Base-by-base conservation (phyloP, 2,329 filamentous ascomycete genomes). In the Xylariaceae sp. region DNA sequence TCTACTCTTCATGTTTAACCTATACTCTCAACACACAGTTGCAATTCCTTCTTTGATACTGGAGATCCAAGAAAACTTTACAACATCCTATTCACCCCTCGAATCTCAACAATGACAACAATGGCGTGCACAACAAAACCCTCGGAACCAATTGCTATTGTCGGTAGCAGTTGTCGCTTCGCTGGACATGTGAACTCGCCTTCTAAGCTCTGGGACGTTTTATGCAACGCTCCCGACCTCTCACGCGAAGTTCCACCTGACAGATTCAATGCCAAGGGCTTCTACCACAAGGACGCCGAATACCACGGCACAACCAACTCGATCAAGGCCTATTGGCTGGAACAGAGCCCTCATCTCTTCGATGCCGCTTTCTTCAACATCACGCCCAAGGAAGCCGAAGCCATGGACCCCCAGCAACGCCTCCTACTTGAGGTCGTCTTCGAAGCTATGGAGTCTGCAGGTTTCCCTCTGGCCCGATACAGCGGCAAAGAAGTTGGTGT, bases 331-430 rank as follows among this genome's bases (percentile, higher is more conserved):
- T 73, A 73, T 44, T 73, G 69, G 69, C 53, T 73, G 6, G 59
- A 67, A 1, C 64, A 68, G 31, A 62, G 69, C 51, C 59, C 64
- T 19, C 56, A 62, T n/a, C 53, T 58, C 16, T 73, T 73, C 36
- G 70, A 74, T 56, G 65, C 67, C 11, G 33, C 53, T 11, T 72
- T 75, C 50, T 75, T 75, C 62, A 69, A 69, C 31, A 75, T 75
- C 46, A 70, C 65, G 2, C 71, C 72, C 4, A 66, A 65, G 6
- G 73, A 76, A 52, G 73, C 73, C 6, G 69, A 72, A 46, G 67
- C 68, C 17, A 69, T 75, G 37, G 71, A 73, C 34, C 71, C 71
- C 2, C 71, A 73, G 45, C 71, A 73, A 41, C 68, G 71, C 2
- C 56, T 73, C 29, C 44, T 69, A 19, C 69, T 74, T 6, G 71